Conservation (phyloP, 2,329 filamentous ascomycete species). For the Ramularia collo-cygni region DNA sequence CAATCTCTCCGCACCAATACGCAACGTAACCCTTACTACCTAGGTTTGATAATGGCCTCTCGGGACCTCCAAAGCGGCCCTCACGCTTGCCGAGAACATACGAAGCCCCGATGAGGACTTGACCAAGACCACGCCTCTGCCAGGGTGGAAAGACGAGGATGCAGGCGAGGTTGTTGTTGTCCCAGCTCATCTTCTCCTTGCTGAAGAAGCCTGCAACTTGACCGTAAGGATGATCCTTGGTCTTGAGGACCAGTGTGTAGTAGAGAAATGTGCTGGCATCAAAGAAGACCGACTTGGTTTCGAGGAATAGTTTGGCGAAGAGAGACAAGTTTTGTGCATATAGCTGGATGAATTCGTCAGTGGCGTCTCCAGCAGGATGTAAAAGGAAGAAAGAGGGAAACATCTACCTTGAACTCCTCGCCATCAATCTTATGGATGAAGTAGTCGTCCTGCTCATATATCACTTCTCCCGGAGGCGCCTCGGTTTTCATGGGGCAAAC, state of each 20-base stretch:
- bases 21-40: conserved; percentile 74
- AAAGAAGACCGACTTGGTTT: conserved; percentile 98
- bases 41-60: conserved; percentile 84
- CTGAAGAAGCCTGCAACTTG: conserved; percentile 94
- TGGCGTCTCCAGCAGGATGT: neutral
- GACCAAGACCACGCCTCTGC: conserved; percentile 82
- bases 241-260: conserved; percentile 72
- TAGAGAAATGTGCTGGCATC: conserved; percentile 92
- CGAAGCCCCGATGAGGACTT: conserved; percentile 83
- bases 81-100: conserved; percentile 87
- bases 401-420: conserved; percentile 61
- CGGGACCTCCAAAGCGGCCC: conserved; percentile 78
- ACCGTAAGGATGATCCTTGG: conserved; percentile 34
- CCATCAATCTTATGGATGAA: conserved; percentile 91
- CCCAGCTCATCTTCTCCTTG: conserved; percentile 98
- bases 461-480: conserved; percentile 58
- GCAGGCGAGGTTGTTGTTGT: conserved; percentile 95
- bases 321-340: conserved; percentile 94
- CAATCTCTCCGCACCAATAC: conserved; percentile 82
- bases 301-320: conserved; percentile 94
- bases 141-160: conserved; percentile 94
- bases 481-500: conserved; percentile 36
- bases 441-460: conserved; percentile 76
- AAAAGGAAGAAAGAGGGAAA: neutral
- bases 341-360: conserved; percentile 38